Percentiles rank a stretch among this genome's conserved stretches.
phyloP scores from a whole-genome alignment of 306 rosid genomes.

The Cicer bijugum region DNA sequence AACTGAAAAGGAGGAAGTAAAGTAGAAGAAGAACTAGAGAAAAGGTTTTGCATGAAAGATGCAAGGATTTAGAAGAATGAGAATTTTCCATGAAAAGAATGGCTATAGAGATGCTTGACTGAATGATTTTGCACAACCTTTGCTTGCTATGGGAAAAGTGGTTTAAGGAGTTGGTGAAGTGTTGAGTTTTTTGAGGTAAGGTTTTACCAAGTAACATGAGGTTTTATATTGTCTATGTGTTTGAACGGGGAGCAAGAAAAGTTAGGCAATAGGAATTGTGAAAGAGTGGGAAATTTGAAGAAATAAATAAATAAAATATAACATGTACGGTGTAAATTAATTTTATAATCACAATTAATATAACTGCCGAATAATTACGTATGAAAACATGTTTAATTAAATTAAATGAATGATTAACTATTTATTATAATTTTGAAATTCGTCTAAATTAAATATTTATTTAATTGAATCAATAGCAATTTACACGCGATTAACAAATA shows the following conservation, averaged over 20 bases:
- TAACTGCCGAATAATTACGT: too few relatives aligned
- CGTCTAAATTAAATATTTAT: too few relatives aligned
- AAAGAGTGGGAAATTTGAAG: slow-evolving; percentile 41
- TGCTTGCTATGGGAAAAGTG: background rate
- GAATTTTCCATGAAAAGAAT: slow-evolving; percentile 51
- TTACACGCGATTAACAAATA: too few relatives aligned
- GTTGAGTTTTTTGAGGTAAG: slow-evolving; percentile 1
- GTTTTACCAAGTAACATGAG: slow-evolving; percentile 24
- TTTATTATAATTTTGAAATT: too few relatives aligned
- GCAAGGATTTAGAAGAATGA: slow-evolving; percentile 43
- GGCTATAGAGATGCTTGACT: background rate
- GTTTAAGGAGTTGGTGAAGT: slow-evolving; percentile 19
- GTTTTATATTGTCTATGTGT: slow-evolving; percentile 48
- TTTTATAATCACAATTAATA: too few relatives aligned
- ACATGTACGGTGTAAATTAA: too few relatives aligned
- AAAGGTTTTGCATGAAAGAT: slow-evolving; percentile 40
- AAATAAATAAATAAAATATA: too few relatives aligned
- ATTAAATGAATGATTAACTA: too few relatives aligned
- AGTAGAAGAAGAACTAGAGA: slow-evolving; percentile 43
- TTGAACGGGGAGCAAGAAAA: slow-evolving; percentile 57
- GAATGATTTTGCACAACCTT: background rate
- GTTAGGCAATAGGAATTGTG: slow-evolving; percentile 52
- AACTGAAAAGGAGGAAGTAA: slow-evolving; percentile 47
- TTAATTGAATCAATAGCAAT: too few relatives aligned
- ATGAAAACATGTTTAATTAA: too few relatives aligned